These are phyloP conservation scores for Rhodotorula kratochvilovae DNA, from an alignment of 768 basidiomycete species.

Conservation along the genomic window DNA sequence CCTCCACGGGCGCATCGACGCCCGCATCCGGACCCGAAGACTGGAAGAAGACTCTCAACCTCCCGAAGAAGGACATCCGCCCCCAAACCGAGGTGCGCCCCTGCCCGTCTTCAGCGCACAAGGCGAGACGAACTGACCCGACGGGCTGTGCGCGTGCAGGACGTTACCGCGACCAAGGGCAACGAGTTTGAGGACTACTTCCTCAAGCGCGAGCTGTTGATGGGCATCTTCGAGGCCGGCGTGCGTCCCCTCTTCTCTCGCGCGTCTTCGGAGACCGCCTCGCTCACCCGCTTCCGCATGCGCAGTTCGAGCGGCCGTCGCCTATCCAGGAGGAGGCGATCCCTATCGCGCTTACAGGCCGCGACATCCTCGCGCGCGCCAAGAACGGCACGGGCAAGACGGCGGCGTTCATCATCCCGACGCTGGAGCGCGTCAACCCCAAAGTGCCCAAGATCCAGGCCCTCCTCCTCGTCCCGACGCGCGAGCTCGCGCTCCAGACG, in stretches of 20 bases:
- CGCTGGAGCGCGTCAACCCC: constrained; percentile 86
- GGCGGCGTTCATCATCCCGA: constrained; percentile 96
- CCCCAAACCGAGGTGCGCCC: constrained; percentile 76
- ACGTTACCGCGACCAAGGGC: constrained; percentile 89
- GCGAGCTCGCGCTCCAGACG: constrained; percentile 95
- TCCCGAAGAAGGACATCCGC: constrained; percentile 59
- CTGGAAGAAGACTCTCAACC: constrained; percentile 43
- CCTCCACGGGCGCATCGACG: not conserved
- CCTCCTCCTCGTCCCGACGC: constrained; percentile 93
- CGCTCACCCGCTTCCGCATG: not conserved
- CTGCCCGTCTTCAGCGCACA: not conserved
- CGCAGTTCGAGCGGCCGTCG: constrained; percentile 77
- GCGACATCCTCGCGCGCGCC: constrained; percentile 90
- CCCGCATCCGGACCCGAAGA: constrained; percentile 22
- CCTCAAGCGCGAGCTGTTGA: constrained; percentile 69
- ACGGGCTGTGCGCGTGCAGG: constrained; percentile 48
- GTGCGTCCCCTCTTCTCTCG: constrained; percentile 34
- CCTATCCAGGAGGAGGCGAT: constrained; percentile 99
- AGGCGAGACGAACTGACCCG: not conserved
- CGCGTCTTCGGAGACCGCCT: no score
- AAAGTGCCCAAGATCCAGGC: constrained; percentile 85
- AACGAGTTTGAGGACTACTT: constrained; percentile 75
- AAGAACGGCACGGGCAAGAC: constrained; percentile 97
- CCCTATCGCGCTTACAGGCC: constrained; percentile 83
- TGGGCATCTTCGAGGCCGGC: constrained; percentile 99